Evolutionary conservation across 2,329 filamentous ascomycete genomes (phyloP).

Genomic region (Pseudogymnoascus sp.): DNA sequence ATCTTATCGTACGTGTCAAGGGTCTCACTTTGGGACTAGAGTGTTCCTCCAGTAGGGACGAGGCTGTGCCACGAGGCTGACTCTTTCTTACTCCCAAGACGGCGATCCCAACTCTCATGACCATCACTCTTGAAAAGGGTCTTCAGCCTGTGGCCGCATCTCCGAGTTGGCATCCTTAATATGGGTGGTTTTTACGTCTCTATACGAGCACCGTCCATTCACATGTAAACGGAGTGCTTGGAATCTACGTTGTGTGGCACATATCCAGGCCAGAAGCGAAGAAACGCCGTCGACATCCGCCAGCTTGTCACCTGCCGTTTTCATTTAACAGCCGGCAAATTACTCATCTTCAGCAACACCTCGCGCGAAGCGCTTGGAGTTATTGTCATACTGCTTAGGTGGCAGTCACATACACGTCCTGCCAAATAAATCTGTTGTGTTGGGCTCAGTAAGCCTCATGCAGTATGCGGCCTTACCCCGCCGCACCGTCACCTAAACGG

Average conservation of each 20-base stretch:
- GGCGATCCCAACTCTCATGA: neutral
- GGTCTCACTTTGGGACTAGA: neutral
- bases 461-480: conserved; percentile 4
- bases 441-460: conserved; percentile 4
- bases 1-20: conserved; percentile 2
- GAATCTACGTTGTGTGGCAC: neutral
- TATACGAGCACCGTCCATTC: neutral
- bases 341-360: conserved; percentile 5
- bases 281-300: neutral
- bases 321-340: conserved; percentile 3
- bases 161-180: neutral
- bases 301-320: conserved; percentile 3
- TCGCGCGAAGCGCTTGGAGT: neutral
- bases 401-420: neutral
- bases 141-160: neutral
- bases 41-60: no score
- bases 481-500: conserved; percentile 8
- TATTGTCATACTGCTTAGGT: neutral
- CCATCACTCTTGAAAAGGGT: neutral
- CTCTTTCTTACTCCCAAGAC: neutral
- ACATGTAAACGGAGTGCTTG: neutral
- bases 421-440: neutral
- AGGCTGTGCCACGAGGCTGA: neutral
- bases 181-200: neutral
- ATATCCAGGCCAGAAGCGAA: neutral